Base-by-base conservation (phyloP, 2,329 filamentous ascomycete species). In the Bipolaris cookei region DNA sequence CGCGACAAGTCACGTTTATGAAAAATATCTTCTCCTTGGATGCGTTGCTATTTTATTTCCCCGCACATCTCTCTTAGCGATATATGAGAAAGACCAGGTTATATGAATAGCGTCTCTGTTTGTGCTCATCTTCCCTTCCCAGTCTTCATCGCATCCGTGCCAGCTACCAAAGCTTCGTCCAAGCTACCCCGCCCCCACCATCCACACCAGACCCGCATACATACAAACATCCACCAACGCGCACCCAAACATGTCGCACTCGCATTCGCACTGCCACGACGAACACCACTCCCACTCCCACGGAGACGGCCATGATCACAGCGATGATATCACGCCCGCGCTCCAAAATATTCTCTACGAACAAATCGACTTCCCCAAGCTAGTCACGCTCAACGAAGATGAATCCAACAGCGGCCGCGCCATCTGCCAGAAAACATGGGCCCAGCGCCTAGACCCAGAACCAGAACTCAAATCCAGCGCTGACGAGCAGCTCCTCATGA, bases 401-500 rank as follows among this genome's bases (percentile, higher is more conserved):
- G 76, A 78, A 13, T 79, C 86, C 6, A 85, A 88, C 57, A 84
- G 88, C 0, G 95, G 93, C 16, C 85, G 86, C 65, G 86, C 85
- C 1, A 84, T 98, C 28, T 86, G 96, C 34, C 88, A 92, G 79
- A 99, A 99, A 83, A 91, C 92, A 54, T 99, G 93, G 93, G 84
- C 85, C 5, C 89, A 98, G 77, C 83, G 95, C 53, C 77, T 97
- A 58, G 77, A 86, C 14, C 76, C 83, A 3, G 80, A 86, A 67
- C 91, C 92, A 0, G 90, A 96, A 78, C 83, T 99, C 28, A 86
- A 84, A 69, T 97, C 92, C 72, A 91, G 96, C 73, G 88, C 89
- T 0, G 95, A 98, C 74, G 92, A 97, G 80, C 92, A 99, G 80
- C 78, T 99, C n/a, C 80, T 99, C 54, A 91, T 99, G 83, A 88